Evolutionary conservation across 2,329 filamentous ascomycete species (phyloP), one percentile per base, ranked within the genome.

Genomic region (Ophiocordyceps robertsii): DNA sequence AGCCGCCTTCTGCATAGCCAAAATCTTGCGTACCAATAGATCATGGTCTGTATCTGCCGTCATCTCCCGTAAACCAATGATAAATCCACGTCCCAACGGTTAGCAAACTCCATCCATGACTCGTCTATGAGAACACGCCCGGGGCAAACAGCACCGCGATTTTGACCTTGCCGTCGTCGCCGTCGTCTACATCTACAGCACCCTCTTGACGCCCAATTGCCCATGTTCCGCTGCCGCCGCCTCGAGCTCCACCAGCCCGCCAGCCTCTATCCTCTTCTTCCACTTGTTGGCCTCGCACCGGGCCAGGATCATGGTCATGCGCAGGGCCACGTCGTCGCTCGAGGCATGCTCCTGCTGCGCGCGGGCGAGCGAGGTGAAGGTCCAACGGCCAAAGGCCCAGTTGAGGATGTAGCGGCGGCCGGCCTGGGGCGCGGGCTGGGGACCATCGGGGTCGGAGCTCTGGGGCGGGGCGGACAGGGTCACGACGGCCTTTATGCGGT

Each of bases 341-440:
- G 76, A 70, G 49, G 68, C 59, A 56, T 79, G 73, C 58, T 80
- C 73, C 10, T 54, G 56, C 2, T 57, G 56, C 1, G 56, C 55
- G 8, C 58, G 57, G 0, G 59, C 55, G 4, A 72, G 55, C 5
- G 75, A 70, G 2, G 88, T 93, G 56, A 90, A 95, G 0, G 80
- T 94, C 90, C 92, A 98, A 29, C 92, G 75, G 1, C 88, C 88
- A 64, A 98, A 98, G 0, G 92, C 92, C 92, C 92, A 98, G 60
- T 98, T 98, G 46, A 98, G 73, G 37, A 98, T 95, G 57, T 92
- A 95, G 43, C 84, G 71, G 3, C 55, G 58, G 2, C 47, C 46
- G 3, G 62, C 52, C 39, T 55, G 53, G 5, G 59, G 50, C 8
- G 53, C 55, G 6, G 58, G 56, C 29, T 61, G 54, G 8, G 59